phyloP scores from a whole-genome alignment of 805 yeast genomes.

The Candida jianshihensis region DNA sequence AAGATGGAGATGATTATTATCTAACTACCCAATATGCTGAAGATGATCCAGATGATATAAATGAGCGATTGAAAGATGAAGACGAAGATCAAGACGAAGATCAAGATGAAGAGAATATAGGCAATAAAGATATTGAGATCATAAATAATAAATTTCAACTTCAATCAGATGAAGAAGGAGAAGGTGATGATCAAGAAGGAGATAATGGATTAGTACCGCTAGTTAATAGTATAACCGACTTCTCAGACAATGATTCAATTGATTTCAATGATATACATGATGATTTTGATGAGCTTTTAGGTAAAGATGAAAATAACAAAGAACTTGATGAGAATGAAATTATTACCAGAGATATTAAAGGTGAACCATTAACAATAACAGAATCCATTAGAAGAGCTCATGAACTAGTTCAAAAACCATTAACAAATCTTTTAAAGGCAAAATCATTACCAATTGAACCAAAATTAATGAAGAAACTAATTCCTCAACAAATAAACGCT shows the following conservation, averaged over 20 bases:
- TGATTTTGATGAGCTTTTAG: conserved; percentile 38
- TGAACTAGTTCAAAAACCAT: conserved; percentile 57
- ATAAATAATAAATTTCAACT: conserved; percentile 3
- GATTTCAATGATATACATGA: conserved; percentile 40
- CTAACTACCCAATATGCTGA: conserved; percentile 65
- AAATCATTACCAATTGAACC: conserved; percentile 35
- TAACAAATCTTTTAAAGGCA: conserved; percentile 34
- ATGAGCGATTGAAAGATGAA: conserved; percentile 19
- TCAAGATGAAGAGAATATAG: conserved; percentile 9
- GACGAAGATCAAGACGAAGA: conserved; percentile 20
- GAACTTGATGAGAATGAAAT: conserved; percentile 11
- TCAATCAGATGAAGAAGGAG: conserved; percentile 10
- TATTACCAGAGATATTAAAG: conserved; percentile 9
- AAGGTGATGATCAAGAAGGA: conserved; percentile 13
- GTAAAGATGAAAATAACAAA: conserved; percentile 17
- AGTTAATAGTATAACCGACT: conserved; percentile 4
- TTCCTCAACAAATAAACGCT: conserved; percentile 67
- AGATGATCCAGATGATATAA: conserved; percentile 30
- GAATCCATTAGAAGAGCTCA: conserved; percentile 36
- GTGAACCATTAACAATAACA: conserved; percentile 22
- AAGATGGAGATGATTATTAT: conserved; percentile 46
- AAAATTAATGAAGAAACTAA: conserved; percentile 31
- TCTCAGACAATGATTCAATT: conserved; percentile 34
- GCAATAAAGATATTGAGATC: conserved; percentile 1
- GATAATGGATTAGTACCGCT: conserved; percentile 9